Evolutionary conservation across 2,329 filamentous ascomycete genomes (phyloP).

Genomic region (Penicillium hesseltinei): DNA sequence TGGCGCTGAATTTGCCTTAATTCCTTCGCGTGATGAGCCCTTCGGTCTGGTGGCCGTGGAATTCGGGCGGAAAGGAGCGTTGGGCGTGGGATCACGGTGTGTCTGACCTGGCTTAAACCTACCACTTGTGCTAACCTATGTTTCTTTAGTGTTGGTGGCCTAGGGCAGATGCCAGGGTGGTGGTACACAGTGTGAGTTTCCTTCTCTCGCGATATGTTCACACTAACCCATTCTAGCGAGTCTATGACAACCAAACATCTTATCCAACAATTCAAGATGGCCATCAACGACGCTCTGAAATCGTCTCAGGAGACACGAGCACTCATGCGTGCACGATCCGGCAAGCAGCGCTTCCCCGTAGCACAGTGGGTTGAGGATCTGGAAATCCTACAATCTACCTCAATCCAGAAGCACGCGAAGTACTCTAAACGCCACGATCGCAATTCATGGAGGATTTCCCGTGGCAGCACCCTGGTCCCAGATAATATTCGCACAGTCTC

Average conservation of each 20-base stretch:
- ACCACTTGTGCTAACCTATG: not conserved
- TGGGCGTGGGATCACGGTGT: conserved; percentile 59
- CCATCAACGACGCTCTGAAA: conserved; percentile 59
- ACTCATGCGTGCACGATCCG: conserved; percentile 63
- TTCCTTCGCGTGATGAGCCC: conserved; percentile 68
- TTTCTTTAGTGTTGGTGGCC: conserved; percentile 55
- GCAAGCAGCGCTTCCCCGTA: conserved; percentile 65
- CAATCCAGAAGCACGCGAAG: conserved; percentile 52
- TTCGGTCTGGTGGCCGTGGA: conserved; percentile 68
- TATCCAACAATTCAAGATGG: conserved; percentile 63
- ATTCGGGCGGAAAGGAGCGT: conserved; percentile 65
- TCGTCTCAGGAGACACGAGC: conserved; percentile 54
- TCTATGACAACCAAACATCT: conserved; percentile 62
- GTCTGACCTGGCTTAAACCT: not conserved
- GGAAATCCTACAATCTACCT: conserved; percentile 59
- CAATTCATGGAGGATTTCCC: conserved; percentile 20
- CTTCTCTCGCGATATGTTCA: not conserved
- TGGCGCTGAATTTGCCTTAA: conserved; percentile 67
- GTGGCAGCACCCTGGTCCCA: conserved; percentile 24
- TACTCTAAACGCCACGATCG: conserved; percentile 34
- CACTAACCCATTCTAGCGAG: conserved; percentile 38
- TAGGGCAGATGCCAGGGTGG: conserved; percentile 69
- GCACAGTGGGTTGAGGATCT: conserved; percentile 66
- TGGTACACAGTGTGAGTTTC: conserved; percentile 59
- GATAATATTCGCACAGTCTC: conserved; percentile 1